Base-by-base conservation (phyloP, 1,284 basidiomycete genomes). In the Trametes versicolor region DNA sequence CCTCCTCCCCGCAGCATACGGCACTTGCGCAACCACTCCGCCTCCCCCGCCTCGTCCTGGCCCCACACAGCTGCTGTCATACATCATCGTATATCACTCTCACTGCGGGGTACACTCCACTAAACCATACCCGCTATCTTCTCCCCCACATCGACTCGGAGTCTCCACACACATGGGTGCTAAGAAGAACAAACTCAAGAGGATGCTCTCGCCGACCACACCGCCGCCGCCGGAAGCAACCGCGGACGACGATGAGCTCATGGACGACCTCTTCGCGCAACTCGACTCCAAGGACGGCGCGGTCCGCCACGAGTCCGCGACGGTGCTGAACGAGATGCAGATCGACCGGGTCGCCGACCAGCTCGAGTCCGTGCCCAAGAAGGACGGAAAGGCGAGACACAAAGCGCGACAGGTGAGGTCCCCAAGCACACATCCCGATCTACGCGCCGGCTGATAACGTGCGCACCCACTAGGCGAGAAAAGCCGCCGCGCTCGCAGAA, bases 251-350 rank as follows among this genome's bases (percentile, higher is more conserved):
- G 85, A 86, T 32, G 83, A 83, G 5, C 80, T 94, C 58, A 82
- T 93, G 81, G 85, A 92, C 67, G 88, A 93, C 71, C 84, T 95
- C 2, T 74, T 94, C 56, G 83, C 88, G 3, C 88, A 92, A 73
- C 86, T 95, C 47, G 90, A 93, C 72, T 86, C 86, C 2, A 79
- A 81, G 68, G 83, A 92, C 71, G 71, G 80, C 54, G 76, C 79
- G 45, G 80, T 83, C 0, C 82, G 84, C 71, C 74, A 76, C 45
- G 84, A 87, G 73, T 82, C 88, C 17, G 84, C 83, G 5, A 71
- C 76, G 36, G 78, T 87, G 19, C 73, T 87, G 61, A 81, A 81
- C 52, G 82, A 86, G 48, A 81, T 87, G 69, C 73, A 84, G 47
- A 67, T 78, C 13, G 75, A 78, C 52, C 72, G 82, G 61, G 76